Conservation (phyloP, 768 basidiomycete genomes). For the Lactarius hatsudake region DNA sequence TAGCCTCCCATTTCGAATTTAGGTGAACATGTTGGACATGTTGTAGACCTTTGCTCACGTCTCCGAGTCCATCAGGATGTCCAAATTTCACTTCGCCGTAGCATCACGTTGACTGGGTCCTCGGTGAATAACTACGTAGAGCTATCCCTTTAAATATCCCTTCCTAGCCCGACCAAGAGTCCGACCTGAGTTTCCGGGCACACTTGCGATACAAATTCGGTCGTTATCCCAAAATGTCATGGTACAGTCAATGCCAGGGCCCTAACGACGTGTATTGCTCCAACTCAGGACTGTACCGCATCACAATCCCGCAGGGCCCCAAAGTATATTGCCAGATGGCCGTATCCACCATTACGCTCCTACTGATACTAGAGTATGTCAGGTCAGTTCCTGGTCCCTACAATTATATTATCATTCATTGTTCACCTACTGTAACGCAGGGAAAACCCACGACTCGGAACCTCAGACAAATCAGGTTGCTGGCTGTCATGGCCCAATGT, state of each 20-base stretch:
- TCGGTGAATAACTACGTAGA: conserved; percentile 39
- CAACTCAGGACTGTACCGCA: too few relatives aligned
- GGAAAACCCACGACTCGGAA: conserved; percentile 68
- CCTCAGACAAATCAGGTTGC: conserved; percentile 80
- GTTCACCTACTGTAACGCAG: background rate
- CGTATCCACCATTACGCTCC: background rate
- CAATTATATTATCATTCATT: background rate
- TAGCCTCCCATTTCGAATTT: background rate
- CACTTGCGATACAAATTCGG: conserved; percentile 69
- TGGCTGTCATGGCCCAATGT: conserved; percentile 83
- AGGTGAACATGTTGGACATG: conserved; percentile 89
- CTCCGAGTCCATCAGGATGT: conserved; percentile 51
- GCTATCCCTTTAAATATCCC: background rate
- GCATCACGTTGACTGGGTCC: background rate
- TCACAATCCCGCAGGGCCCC: conserved; percentile 56
- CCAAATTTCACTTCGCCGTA: background rate
- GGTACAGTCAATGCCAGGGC: too few relatives aligned
- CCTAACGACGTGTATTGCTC: too few relatives aligned
- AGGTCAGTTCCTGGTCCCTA: conserved; percentile 33
- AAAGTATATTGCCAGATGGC: conserved; percentile 50
- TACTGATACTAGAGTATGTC: conserved; percentile 51
- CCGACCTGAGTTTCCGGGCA: conserved; percentile 43
- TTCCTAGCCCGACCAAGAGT: conserved; percentile 61
- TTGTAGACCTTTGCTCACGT: conserved; percentile 55
- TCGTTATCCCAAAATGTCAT: too few relatives aligned